Evolutionary conservation across 371 early-diverging fungal species (phyloP).

Genomic region (Dentiscutata heterogama): DNA sequence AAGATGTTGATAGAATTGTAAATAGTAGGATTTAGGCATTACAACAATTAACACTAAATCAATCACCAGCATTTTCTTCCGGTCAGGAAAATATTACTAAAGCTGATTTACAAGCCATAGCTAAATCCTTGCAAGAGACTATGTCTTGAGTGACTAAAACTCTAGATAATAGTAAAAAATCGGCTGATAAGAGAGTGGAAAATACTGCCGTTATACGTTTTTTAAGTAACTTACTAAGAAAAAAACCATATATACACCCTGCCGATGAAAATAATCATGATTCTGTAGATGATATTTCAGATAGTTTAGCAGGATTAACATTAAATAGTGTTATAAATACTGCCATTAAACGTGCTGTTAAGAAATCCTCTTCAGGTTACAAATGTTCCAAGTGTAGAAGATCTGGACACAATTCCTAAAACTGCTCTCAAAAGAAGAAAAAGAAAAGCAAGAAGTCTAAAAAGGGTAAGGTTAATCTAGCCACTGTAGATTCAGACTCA

Average conservation of each 20-base stretch:
- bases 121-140: slow-evolving; percentile 10
- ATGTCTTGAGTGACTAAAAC: no score
- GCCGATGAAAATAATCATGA: not conserved
- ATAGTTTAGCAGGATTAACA: not conserved
- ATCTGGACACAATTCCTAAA: not conserved
- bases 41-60: no score
- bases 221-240: slow-evolving; percentile 5
- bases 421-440: not conserved
- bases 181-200: no score
- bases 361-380: not conserved
- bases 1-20: not conserved
- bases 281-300: slow-evolving; percentile 9
- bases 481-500: slow-evolving; percentile 21
- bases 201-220: not conserved
- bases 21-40: no score
- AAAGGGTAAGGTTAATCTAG: slow-evolving; percentile 31
- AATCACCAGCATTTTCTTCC: no score
- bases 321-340: not conserved
- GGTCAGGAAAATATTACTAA: no score
- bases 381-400: not conserved
- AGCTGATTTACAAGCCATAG: not conserved
- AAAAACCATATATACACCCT: not conserved
- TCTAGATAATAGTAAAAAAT: no score
- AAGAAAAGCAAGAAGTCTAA: slow-evolving; percentile 24
- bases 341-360: not conserved